phyloP scores from a whole-genome alignment of 116 monocot species.

The Dioscorea cayenensis region DNA sequence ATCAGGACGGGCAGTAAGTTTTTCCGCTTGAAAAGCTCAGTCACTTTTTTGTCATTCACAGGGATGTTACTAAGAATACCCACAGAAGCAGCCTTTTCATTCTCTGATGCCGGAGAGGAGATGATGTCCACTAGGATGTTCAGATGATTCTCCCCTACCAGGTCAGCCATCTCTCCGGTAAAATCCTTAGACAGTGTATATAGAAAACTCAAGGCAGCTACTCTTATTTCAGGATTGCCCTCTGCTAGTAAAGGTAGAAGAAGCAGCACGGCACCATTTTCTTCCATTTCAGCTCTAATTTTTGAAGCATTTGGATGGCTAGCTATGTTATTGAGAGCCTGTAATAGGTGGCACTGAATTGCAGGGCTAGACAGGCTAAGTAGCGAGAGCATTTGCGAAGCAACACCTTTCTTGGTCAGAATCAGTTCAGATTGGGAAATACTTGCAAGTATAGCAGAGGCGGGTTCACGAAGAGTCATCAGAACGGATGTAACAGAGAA shows the following conservation, averaged over 20 bases:
- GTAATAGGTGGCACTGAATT: slow-evolving; percentile 56
- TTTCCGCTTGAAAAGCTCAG: slow-evolving; percentile 34
- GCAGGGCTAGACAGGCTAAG: slow-evolving; percentile 52
- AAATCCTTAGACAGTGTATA: slow-evolving; percentile 57
- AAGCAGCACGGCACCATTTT: slow-evolving; percentile 51
- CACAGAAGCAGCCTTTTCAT: slow-evolving; percentile 53
- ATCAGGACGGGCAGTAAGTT: slow-evolving; percentile 59
- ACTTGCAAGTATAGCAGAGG: slow-evolving; percentile 59
- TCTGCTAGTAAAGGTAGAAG: slow-evolving; percentile 52
- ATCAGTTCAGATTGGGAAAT: slow-evolving; percentile 53
- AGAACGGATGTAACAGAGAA: slow-evolving; percentile 86
- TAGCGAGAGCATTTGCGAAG: slow-evolving; percentile 66
- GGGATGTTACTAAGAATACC: slow-evolving; percentile 69
- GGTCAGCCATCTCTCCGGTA: slow-evolving; percentile 21
- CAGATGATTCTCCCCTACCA: slow-evolving; percentile 45
- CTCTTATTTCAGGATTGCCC: slow-evolving; percentile 31
- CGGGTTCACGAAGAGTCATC: slow-evolving; percentile 72
- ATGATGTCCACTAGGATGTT: slow-evolving; percentile 40
- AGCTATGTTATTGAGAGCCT: slow-evolving; percentile 59
- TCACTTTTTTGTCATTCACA: slow-evolving; percentile 42
- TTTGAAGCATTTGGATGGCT: slow-evolving; percentile 38
- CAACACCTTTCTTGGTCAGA: slow-evolving; percentile 41
- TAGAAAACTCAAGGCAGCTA: slow-evolving; percentile 42
- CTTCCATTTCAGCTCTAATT: slow-evolving; percentile 43
- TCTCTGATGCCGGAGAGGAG: slow-evolving; percentile 24